Evolutionary conservation across 441 rosid species (phyloP).

Genomic region (Arabidopsis lyrata): DNA sequence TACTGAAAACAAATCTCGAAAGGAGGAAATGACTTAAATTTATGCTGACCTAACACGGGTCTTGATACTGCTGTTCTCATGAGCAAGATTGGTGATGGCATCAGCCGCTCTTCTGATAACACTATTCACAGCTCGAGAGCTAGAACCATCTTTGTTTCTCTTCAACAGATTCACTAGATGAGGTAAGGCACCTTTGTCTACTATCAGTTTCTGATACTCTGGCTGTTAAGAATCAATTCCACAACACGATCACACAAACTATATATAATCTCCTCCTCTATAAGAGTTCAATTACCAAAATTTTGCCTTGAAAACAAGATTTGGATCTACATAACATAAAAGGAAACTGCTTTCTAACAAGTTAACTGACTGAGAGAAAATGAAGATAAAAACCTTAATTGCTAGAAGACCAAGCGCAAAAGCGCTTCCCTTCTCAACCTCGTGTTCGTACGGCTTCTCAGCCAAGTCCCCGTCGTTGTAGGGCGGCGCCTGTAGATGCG

Average conservation of each 20-base stretch:
- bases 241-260: constrained; percentile 33
- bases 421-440: constrained; percentile 99
- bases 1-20: constrained; percentile 29
- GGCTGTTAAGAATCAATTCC: constrained; percentile 65
- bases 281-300: constrained; percentile 2
- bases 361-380: background rate
- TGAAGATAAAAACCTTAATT: constrained; percentile 66
- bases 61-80: constrained; percentile 95
- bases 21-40: constrained; percentile 22
- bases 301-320: background rate
- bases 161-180: constrained; percentile 83
- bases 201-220: constrained; percentile 95
- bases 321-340: background rate
- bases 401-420: constrained; percentile 96
- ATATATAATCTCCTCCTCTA: constrained; percentile 5
- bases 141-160: constrained; percentile 67
- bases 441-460: constrained; percentile 87
- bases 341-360: constrained; percentile 16
- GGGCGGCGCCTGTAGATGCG: constrained; percentile 92
- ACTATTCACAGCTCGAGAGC: constrained; percentile 85
- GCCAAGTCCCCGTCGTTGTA: constrained; percentile 54
- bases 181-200: constrained; percentile 87
- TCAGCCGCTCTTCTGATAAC: constrained; percentile 96
- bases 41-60: constrained; percentile 87
- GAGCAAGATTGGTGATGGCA: constrained; percentile 98